A percentile compares a stretch with the other conserved stretches of the same genome.
These are phyloP conservation scores for Plasmodium falciparum DNA, from an alignment of 169 alveolate genomes.

Conservation along the genomic window DNA sequence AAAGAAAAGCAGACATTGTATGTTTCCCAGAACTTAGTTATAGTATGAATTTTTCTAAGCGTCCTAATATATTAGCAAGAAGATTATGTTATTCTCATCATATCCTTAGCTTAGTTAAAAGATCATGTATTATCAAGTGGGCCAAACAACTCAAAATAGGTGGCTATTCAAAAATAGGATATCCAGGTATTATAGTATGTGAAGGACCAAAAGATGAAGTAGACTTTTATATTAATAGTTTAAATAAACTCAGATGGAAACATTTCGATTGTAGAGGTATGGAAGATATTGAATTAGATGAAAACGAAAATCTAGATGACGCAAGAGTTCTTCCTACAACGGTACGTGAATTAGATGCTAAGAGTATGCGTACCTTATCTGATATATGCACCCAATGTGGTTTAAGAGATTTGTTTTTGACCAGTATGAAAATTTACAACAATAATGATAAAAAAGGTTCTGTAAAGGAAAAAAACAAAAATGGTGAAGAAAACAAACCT, in stretches of 20 bases:
- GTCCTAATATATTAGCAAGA: conserved; percentile 55
- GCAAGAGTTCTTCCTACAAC: conserved; percentile 76
- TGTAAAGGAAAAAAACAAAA: conserved; percentile 6
- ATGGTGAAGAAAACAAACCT: neutral
- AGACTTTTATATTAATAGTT: conserved; percentile 79
- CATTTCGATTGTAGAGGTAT: conserved; percentile 83
- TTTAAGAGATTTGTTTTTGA: conserved; percentile 78
- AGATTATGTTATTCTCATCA: conserved; percentile 81
- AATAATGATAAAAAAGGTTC: conserved; percentile 6
- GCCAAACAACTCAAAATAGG: conserved; percentile 82
- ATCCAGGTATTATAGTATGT: conserved; percentile 83
- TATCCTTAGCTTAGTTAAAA: conserved; percentile 77
- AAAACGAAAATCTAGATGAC: conserved; percentile 63
- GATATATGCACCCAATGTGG: conserved; percentile 79
- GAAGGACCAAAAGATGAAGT: conserved; percentile 84
- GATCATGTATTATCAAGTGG: conserved; percentile 79
- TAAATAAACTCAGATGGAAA: conserved; percentile 82
- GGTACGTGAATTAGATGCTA: conserved; percentile 78
- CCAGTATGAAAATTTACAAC: conserved; percentile 82
- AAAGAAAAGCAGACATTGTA: neutral
- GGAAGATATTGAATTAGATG: conserved; percentile 60
- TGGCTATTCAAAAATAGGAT: conserved; percentile 84
- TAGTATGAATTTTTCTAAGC: conserved; percentile 16
- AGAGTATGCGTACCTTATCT: conserved; percentile 80
- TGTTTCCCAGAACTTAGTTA: conserved; percentile 11